Evolutionary conservation across 768 basidiomycete species (phyloP).

Genomic region (Cantharellus anzutake): DNA sequence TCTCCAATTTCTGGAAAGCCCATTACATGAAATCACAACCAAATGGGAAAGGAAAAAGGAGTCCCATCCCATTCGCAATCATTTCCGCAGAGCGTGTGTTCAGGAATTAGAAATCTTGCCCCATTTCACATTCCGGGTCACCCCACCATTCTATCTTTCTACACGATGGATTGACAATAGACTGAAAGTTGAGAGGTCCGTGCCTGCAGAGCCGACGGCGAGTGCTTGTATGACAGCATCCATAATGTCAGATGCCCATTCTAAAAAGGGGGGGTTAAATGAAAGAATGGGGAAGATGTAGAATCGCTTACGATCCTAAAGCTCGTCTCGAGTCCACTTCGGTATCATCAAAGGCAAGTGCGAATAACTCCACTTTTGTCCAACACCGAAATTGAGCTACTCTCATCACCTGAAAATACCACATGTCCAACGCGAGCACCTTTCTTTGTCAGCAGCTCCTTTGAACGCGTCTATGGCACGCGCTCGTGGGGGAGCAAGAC

Average conservation of each 20-base stretch:
- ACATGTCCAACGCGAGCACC: background rate
- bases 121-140: conserved; percentile 3
- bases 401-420: conserved; percentile 8
- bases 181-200: conserved; percentile 8
- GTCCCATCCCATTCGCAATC: too few relatives aligned
- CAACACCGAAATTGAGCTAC: conserved; percentile 1
- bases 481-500: background rate
- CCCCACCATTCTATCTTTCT: conserved; percentile 7
- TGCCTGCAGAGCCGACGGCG: conserved; percentile 8
- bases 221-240: conserved; percentile 4
- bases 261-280: background rate
- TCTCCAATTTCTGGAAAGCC: too few relatives aligned
- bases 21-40: too few relatives aligned
- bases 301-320: conserved; percentile 2
- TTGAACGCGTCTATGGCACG: background rate
- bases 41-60: too few relatives aligned
- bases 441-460: background rate
- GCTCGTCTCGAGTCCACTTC: background rate
- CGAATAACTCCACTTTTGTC: background rate
- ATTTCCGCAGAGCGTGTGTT: too few relatives aligned
- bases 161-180: conserved; percentile 5
- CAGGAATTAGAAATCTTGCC: background rate
- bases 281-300: background rate
- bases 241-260: conserved; percentile 5
- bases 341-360: conserved; percentile 6